Evolutionary conservation across 2,329 filamentous ascomycete genomes (phyloP).

Genomic region (Curvularia eragrostidis): DNA sequence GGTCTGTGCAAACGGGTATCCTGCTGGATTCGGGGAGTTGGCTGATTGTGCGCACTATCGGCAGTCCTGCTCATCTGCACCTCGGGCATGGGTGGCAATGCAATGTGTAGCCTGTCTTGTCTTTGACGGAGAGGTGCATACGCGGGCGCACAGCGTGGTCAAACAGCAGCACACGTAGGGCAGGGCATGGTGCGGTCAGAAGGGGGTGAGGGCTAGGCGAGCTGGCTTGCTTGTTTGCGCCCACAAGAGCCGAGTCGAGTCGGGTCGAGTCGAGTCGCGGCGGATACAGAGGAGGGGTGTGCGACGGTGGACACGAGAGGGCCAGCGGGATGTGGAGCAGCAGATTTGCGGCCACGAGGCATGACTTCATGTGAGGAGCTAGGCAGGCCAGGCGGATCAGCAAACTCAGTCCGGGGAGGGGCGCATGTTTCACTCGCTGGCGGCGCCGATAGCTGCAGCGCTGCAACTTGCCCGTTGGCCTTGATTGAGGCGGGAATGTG

Average conservation of each 20-base stretch:
- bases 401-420: constrained; percentile 23
- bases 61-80: constrained; percentile 19
- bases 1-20: constrained; percentile 25
- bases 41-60: constrained; percentile 22
- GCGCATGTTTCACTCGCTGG: constrained; percentile 37
- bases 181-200: constrained; percentile 19
- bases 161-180: constrained; percentile 20
- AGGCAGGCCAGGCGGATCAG: constrained; percentile 32
- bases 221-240: not conserved
- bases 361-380: constrained; percentile 31
- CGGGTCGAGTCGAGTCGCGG: too few species aligned
- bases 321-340: constrained; percentile 13
- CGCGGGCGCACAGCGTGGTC: constrained; percentile 24
- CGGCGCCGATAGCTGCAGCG: constrained; percentile 28
- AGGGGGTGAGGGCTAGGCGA: constrained; percentile 9
- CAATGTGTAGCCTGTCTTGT: constrained; percentile 21
- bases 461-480: constrained; percentile 17
- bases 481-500: too few species aligned
- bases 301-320: constrained; percentile 10
- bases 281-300: not conserved
- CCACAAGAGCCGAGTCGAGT: too few species aligned
- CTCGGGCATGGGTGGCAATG: constrained; percentile 17
- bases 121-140: constrained; percentile 27
- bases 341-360: constrained; percentile 22
- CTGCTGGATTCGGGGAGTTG: constrained; percentile 21